phyloP scores from a whole-genome alignment of 306 rosid species.

The Carpinus viminea region DNA sequence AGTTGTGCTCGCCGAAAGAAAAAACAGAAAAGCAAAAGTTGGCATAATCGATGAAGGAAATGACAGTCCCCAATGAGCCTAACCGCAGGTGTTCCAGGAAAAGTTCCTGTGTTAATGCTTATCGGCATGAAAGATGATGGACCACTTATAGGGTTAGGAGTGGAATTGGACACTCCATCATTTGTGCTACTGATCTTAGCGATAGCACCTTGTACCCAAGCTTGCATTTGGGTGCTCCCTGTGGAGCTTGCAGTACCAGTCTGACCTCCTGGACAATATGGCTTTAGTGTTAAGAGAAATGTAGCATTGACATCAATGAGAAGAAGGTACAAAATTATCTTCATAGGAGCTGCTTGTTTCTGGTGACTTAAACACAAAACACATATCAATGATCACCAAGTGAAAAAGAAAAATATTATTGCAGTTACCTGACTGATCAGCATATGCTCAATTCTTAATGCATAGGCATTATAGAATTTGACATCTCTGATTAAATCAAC shows the following conservation, averaged over 20 bases:
- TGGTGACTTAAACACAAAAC: not conserved
- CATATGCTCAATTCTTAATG: not conserved
- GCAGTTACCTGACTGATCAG: not conserved
- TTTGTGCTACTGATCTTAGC: constrained; percentile 87
- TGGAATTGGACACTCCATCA: constrained; percentile 76
- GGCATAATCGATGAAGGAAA: constrained; percentile 95
- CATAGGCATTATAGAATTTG: not conserved
- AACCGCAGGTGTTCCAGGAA: constrained; percentile 99
- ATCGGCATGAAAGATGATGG: constrained; percentile 96
- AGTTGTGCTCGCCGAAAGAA: constrained; percentile 90
- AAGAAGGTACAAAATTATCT: not conserved
- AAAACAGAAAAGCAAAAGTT: constrained; percentile 93
- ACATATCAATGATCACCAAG: not conserved
- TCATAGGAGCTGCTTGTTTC: not conserved
- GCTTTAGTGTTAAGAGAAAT: not conserved
- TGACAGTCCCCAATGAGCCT: constrained; percentile 98
- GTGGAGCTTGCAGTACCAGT: constrained; percentile 69
- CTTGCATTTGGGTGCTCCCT: constrained; percentile 92
- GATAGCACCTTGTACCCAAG: constrained; percentile 98
- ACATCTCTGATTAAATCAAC: not conserved
- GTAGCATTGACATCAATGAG: constrained; percentile 2
- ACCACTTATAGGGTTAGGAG: constrained; percentile 89
- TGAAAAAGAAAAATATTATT: not conserved
- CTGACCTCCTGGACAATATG: constrained; percentile 67
- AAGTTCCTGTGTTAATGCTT: constrained; percentile 97